phyloP scores from a whole-genome alignment of 192 early-diverging fungal genomes.

The Entomortierella parvispora region DNA sequence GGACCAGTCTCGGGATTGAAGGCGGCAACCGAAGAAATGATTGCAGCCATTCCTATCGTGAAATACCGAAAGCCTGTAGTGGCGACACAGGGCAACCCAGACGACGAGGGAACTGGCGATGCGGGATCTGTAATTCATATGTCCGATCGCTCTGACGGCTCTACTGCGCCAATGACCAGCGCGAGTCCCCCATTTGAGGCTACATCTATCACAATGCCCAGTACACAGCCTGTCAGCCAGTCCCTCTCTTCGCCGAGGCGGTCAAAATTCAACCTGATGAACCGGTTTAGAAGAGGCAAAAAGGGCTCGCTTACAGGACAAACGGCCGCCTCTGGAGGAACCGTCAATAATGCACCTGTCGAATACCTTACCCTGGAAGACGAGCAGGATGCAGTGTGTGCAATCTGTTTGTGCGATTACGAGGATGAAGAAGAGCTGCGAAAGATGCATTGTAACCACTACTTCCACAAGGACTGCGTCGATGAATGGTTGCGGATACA shows the following conservation, averaged over 20 bases:
- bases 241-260: not conserved
- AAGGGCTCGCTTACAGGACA: not conserved
- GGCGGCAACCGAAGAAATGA: slow-evolving; percentile 75
- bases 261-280: slow-evolving; percentile 12
- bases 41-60: slow-evolving; percentile 73
- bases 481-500: slow-evolving; percentile 85
- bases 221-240: no score
- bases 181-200: no score
- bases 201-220: not conserved
- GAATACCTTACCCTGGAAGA: slow-evolving; percentile 63
- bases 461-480: slow-evolving; percentile 86
- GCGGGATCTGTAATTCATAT: not conserved
- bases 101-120: not conserved
- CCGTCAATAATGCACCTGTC: not conserved
- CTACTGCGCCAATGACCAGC: no score
- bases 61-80: slow-evolving; percentile 57
- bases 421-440: slow-evolving; percentile 81
- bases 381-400: slow-evolving; percentile 75
- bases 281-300: slow-evolving; percentile 16
- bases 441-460: slow-evolving; percentile 79
- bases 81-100: not conserved
- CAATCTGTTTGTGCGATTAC: slow-evolving; percentile 82
- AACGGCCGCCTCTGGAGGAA: not conserved
- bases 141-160: not conserved
- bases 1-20: slow-evolving; percentile 64